Evolutionary conservation across 768 basidiomycete genomes (phyloP).

Genomic region (Termitomyces sp.): DNA sequence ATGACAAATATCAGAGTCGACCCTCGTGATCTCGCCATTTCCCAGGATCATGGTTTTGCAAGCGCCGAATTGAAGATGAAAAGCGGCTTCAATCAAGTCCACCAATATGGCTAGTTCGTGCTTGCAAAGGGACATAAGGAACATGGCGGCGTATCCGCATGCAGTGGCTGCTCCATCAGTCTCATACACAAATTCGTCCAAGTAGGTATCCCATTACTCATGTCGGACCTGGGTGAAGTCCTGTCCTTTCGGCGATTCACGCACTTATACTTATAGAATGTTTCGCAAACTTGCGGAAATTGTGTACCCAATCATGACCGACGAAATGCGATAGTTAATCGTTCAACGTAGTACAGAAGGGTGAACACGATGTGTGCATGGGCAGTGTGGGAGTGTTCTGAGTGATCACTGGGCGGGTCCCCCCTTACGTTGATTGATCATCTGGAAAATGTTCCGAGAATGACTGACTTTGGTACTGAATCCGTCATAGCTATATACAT

Average conservation of each 20-base stretch:
- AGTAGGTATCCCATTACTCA: not conserved
- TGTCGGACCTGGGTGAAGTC: not conserved
- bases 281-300: not conserved
- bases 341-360: not conserved
- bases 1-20: not conserved
- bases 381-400: conserved; percentile 2
- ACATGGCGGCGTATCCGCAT: conserved; percentile 8
- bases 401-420: conserved; percentile 1
- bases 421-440: conserved; percentile 2
- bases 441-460: conserved; percentile 11
- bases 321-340: not conserved
- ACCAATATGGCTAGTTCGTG: conserved; percentile 3
- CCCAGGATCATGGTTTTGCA: not conserved
- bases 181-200: conserved; percentile 8
- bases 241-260: not conserved
- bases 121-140: conserved; percentile 5
- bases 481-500: not conserved
- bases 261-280: not conserved
- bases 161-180: conserved; percentile 7
- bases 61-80: not conserved
- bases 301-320: not conserved
- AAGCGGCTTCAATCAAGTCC: not conserved
- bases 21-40: not conserved
- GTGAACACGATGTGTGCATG: conserved; percentile 9
- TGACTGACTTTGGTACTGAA: not conserved